phyloP scores from a whole-genome alignment of 257 asterid species.

The Fraxinus pennsylvanica region DNA sequence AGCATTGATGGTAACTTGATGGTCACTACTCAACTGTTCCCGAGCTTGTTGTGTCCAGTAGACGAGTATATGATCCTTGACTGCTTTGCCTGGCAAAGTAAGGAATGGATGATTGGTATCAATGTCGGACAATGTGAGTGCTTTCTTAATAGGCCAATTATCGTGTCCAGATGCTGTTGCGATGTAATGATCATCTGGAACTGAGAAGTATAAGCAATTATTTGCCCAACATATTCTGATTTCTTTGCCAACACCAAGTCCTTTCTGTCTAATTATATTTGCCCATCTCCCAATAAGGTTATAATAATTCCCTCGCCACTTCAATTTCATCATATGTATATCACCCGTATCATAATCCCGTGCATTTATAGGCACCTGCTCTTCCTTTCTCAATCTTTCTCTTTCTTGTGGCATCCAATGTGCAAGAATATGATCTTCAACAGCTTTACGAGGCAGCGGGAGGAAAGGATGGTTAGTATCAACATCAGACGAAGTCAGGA shows the following conservation, averaged over 20 bases:
- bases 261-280: conserved; percentile 44
- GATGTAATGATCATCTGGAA: conserved; percentile 38
- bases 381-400: conserved; percentile 50
- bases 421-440: conserved; percentile 51
- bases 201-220: conserved; percentile 49
- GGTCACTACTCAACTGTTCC: conserved; percentile 53
- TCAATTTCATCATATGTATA: conserved; percentile 44
- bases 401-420: conserved; percentile 50
- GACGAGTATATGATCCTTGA: conserved; percentile 55
- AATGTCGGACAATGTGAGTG: conserved; percentile 56
- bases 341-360: conserved; percentile 53
- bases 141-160: conserved; percentile 56
- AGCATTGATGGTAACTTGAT: conserved; percentile 50
- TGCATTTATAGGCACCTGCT: conserved; percentile 48
- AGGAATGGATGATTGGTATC: conserved; percentile 60
- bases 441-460: conserved; percentile 50
- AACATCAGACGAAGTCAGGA: conserved; percentile 50
- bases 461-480: conserved; percentile 56
- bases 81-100: conserved; percentile 58
- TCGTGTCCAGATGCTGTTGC: conserved; percentile 42
- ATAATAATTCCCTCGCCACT: conserved; percentile 54
- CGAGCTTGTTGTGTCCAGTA: conserved; percentile 51
- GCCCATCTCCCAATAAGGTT: conserved; percentile 54
- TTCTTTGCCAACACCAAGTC: conserved; percentile 55
- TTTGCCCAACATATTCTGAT: conserved; percentile 48